These are phyloP conservation scores for Dovyalis caffra DNA, from an alignment of 345 rosid genomes.

Conservation along the genomic window DNA sequence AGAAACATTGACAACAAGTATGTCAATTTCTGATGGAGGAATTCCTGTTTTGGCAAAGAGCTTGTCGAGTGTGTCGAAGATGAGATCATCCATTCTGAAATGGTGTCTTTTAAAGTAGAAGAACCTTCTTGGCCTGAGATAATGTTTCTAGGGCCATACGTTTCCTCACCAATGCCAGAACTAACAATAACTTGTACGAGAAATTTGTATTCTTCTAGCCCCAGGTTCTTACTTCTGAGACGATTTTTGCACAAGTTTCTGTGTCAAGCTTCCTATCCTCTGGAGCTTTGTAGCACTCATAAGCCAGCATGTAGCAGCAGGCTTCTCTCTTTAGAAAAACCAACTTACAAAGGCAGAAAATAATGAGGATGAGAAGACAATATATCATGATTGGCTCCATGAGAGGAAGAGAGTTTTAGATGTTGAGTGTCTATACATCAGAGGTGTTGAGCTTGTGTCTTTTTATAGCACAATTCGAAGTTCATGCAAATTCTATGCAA, in stretches of 20 bases:
- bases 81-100: conserved; percentile 54
- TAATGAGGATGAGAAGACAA: conserved; percentile 25
- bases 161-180: conserved; percentile 73
- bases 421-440: not conserved
- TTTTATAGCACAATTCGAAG: not conserved
- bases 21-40: conserved; percentile 54
- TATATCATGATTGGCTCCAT: conserved; percentile 37
- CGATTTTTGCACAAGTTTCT: conserved; percentile 38
- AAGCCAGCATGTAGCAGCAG: conserved; percentile 62
- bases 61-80: conserved; percentile 55
- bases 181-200: conserved; percentile 51
- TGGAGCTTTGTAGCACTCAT: conserved; percentile 58
- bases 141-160: conserved; percentile 58
- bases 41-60: conserved; percentile 46
- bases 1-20: conserved; percentile 66
- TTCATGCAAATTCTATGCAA: not conserved
- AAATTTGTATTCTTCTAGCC: conserved; percentile 63
- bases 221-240: conserved; percentile 54
- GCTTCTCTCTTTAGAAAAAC: conserved; percentile 32
- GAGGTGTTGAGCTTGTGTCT: no score
- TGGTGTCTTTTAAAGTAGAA: conserved; percentile 39
- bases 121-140: conserved; percentile 50
- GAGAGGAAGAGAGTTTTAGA: not conserved
- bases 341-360: conserved; percentile 30
- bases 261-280: conserved; percentile 54